Evolutionary conservation across 306 rosid genomes (phyloP).

Genomic region (Alnus glutinosa): DNA sequence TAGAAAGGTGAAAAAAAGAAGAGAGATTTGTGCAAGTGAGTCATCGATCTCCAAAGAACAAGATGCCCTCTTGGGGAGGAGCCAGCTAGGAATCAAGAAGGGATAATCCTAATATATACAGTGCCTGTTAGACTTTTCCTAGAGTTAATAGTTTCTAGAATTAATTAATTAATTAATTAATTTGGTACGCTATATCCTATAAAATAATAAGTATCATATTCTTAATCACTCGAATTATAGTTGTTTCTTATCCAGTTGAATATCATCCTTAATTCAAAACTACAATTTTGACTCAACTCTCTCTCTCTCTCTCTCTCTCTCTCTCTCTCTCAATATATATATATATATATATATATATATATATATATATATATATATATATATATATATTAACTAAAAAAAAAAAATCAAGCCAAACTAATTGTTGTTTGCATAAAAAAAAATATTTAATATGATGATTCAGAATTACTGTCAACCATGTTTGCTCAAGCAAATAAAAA

Average conservation of each 20-base stretch:
- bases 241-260: not conserved
- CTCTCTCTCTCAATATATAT: too few relatives aligned
- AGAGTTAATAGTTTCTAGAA: not conserved
- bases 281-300: not conserved
- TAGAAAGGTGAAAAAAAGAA: not conserved
- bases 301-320: too few relatives aligned
- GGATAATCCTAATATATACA: constrained; percentile 30
- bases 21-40: not conserved
- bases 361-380: too few relatives aligned
- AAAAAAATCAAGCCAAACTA: not conserved
- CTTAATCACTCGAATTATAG: not conserved
- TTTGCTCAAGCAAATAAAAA: too few relatives aligned
- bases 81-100: constrained; percentile 5
- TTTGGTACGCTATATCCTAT: not conserved
- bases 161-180: too few relatives aligned
- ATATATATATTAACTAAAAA: too few relatives aligned
- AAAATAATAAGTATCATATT: not conserved
- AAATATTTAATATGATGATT: too few relatives aligned
- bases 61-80: not conserved
- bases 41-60: constrained; percentile 19
- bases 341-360: too few relatives aligned
- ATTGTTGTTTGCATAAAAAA: not conserved
- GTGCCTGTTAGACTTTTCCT: not conserved
- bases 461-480: too few relatives aligned
- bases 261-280: too few relatives aligned